Base-by-base conservation (phyloP, 345 rosid species). In the Moricandia arvensis region DNA sequence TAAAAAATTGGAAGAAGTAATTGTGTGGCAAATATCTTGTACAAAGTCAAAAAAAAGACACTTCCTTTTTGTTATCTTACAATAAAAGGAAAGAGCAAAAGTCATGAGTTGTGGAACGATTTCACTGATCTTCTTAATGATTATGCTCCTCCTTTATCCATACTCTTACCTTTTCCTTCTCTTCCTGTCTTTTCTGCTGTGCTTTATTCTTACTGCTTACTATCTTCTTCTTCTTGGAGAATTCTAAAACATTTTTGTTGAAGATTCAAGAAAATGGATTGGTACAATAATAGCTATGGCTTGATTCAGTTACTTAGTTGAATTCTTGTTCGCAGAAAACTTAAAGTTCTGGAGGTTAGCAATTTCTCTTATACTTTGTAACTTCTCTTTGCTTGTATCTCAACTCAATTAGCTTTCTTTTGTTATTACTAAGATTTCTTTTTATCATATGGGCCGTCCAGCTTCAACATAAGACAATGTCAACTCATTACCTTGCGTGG, bases 141-240 rank as follows among this genome's bases (percentile, higher is more conserved):
- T 35, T 15, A 51, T 75, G 31, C 11, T 75, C 10, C 18, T 75
- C 12, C 15, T 68, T 1, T 60, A 37, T 35, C 79, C 79, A 51
- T 27, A 61, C 63, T 26, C 34, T 3, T 75, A 75, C 41, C 57
- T 75, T 45, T 51, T 75, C 45, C 4, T 75, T 18, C 69, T 68
- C 63, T 68, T 68, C 1, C 0, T 4, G 12, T 75, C 63, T 75
- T 59, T 68, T 35, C 24, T 75, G 10, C 7, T 35, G 17, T 75
- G 74, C 16, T 61, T 68, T 49, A 2, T 59, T 61, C 43, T 59
- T 51, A 33, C 63, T 68, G 62, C 47, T 35, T 75, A 60, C 43
- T 60, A 35, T 74, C 65, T 63, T 68, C 29, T 68, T 47, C 13
- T 74, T 68, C 57, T 68, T 61, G 79, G 79, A 33, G 69, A 75